Percentiles rank a stretch among this genome's conserved stretches.
phyloP scores from a whole-genome alignment of 768 basidiomycete genomes.

The Cyathus striatus region DNA sequence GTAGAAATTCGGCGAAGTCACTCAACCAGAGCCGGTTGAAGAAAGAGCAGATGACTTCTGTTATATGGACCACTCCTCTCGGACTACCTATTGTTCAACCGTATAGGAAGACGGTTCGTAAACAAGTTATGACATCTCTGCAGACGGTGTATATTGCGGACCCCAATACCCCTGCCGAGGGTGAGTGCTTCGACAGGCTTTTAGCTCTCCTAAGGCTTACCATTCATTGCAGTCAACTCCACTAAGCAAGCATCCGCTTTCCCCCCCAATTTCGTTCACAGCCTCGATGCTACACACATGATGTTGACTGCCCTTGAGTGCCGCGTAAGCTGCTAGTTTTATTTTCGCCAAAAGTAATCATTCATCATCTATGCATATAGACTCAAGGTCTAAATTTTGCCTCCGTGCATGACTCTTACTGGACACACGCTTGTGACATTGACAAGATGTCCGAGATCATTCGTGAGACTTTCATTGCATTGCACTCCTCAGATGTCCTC shows the following conservation, averaged over 20 bases:
- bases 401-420: conserved; percentile 98
- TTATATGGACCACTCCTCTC: conserved; percentile 96
- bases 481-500: conserved; percentile 87
- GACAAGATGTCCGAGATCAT: conserved; percentile 88
- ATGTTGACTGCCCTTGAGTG: conserved; percentile 93
- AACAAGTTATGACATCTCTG: conserved; percentile 78
- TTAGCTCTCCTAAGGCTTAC: background rate
- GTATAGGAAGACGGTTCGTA: conserved; percentile 78
- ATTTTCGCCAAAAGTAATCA: too few relatives aligned
- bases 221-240: conserved; percentile 53
- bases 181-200: conserved; percentile 34
- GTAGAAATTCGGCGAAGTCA: conserved; percentile 8
- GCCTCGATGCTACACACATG: conserved; percentile 98
- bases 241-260: conserved; percentile 92
- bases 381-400: conserved; percentile 79
- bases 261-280: conserved; percentile 98
- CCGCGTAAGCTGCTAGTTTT: conserved; percentile 54
- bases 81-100: conserved; percentile 95
- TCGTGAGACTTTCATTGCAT: conserved; percentile 87
- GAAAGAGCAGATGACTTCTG: conserved; percentile 92
- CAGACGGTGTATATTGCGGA: conserved; percentile 91
- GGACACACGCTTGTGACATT: conserved; percentile 89
- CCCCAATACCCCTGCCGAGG: conserved; percentile 68
- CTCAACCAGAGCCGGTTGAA: conserved; percentile 34
- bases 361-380: too few relatives aligned